Evolutionary conservation across 106 monocot genomes (phyloP).

Genomic region (Vanilla planifolia): DNA sequence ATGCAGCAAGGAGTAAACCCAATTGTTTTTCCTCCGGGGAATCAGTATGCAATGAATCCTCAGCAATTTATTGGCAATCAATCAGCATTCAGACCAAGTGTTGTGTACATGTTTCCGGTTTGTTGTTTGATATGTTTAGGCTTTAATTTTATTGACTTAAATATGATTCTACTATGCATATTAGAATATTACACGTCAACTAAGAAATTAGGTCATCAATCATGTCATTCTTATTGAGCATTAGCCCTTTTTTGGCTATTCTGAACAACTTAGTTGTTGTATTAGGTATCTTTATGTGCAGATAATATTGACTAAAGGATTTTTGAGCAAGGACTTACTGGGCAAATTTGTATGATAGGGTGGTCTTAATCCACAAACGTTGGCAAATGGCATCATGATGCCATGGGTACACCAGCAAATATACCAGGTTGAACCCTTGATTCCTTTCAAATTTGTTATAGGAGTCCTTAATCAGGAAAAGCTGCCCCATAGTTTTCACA

Average conservation of each 20-base stretch:
- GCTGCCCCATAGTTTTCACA: not conserved
- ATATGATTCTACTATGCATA: not conserved
- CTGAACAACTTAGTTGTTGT: no score
- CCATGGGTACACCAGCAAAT: slow-evolving; percentile 51
- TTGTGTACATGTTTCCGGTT: slow-evolving; percentile 63
- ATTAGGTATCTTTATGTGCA: no score
- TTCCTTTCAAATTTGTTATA: slow-evolving; percentile 3
- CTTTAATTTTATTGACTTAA: not conserved
- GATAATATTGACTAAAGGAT: no score
- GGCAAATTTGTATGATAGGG: slow-evolving; percentile 21
- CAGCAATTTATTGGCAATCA: slow-evolving; percentile 33
- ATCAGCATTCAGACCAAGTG: slow-evolving; percentile 24
- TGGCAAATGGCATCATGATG: slow-evolving; percentile 47
- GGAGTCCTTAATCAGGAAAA: no score
- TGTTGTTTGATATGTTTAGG: slow-evolving; percentile 4
- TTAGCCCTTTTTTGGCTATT: not conserved
- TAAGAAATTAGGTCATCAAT: not conserved
- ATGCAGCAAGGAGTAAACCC: slow-evolving; percentile 26
- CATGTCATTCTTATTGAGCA: not conserved
- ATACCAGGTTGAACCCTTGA: slow-evolving; percentile 29
- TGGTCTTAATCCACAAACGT: slow-evolving; percentile 41
- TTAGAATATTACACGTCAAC: not conserved
- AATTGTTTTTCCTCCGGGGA: slow-evolving; percentile 13
- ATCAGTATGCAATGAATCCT: slow-evolving; percentile 21
- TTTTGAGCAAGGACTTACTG: not conserved